Percentiles rank a stretch among this genome's conserved stretches.
Evolutionary conservation across 108 stramenopile species (phyloP).

Genomic region (Cyclostephanos tholiformis): DNA sequence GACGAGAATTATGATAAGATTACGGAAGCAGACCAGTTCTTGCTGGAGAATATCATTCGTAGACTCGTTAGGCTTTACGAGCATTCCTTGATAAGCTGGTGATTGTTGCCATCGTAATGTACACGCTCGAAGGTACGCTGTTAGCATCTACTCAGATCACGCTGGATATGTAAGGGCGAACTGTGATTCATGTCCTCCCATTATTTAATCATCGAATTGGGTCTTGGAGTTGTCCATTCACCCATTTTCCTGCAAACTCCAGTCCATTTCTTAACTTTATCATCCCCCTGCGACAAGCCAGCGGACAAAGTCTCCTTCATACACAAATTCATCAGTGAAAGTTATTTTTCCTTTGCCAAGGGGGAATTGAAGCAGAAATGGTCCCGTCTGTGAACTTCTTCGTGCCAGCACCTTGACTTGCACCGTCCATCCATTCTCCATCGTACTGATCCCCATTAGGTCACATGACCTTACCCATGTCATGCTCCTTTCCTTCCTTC

Average conservation of each 20-base stretch:
- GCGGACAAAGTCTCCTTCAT: constrained; percentile 24
- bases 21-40: constrained; percentile 52
- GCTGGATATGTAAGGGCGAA: too few species aligned
- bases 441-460: constrained; percentile 8
- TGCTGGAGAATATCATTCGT: constrained; percentile 71
- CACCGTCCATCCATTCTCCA: constrained; percentile 10
- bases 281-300: constrained; percentile 26
- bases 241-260: not conserved
- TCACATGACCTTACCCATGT: not conserved
- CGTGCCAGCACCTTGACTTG: constrained; percentile 14
- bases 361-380: not conserved
- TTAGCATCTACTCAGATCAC: not conserved
- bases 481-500: constrained; percentile 1
- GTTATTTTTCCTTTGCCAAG: not conserved
- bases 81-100: constrained; percentile 84
- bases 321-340: not conserved
- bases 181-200: too few species aligned
- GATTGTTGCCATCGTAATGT: constrained; percentile 7
- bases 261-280: constrained; percentile 17
- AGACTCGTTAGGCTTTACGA: constrained; percentile 80
- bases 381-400: not conserved
- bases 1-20: constrained; percentile 55
- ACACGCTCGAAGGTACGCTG: too few species aligned
- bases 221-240: not conserved
- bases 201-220: too few species aligned